Conservation (phyloP, 345 rosid species). For the Rubroshorea leprosula region DNA sequence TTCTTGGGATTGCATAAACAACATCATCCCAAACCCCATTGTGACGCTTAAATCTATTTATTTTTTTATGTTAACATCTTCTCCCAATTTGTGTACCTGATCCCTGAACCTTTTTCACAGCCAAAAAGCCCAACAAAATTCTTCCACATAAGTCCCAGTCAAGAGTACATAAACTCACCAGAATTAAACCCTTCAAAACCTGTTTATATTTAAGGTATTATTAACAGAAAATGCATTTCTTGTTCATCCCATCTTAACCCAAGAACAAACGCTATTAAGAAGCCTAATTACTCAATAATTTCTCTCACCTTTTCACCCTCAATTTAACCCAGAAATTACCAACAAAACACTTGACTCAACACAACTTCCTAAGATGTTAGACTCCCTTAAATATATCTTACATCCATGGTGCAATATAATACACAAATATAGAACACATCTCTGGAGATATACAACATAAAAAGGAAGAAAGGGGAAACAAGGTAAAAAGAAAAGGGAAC, state of each 20-base stretch:
- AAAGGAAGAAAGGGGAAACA: neutral
- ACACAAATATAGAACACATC: neutral
- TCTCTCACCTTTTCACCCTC: neutral
- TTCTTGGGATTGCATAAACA: too few species aligned
- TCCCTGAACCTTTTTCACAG: too few species aligned
- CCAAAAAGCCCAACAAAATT: too few species aligned
- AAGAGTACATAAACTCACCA: too few species aligned
- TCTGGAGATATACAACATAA: neutral
- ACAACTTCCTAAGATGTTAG: neutral
- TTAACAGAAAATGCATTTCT: too few species aligned
- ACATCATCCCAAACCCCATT: too few species aligned
- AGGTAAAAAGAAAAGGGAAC: slow-evolving; percentile 20
- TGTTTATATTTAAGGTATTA: too few species aligned
- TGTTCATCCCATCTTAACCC: neutral
- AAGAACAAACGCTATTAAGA: neutral
- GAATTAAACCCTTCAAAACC: too few species aligned
- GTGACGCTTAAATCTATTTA: too few species aligned
- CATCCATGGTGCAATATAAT: neutral
- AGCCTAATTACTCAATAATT: neutral
- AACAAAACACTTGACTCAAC: neutral
- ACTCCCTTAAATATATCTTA: neutral
- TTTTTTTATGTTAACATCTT: too few species aligned
- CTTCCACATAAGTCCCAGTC: too few species aligned
- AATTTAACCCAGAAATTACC: neutral
- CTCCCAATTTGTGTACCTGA: too few species aligned